Conservation (phyloP, 495 filamentous ascomycete genomes). For the Penicillium lagena region DNA sequence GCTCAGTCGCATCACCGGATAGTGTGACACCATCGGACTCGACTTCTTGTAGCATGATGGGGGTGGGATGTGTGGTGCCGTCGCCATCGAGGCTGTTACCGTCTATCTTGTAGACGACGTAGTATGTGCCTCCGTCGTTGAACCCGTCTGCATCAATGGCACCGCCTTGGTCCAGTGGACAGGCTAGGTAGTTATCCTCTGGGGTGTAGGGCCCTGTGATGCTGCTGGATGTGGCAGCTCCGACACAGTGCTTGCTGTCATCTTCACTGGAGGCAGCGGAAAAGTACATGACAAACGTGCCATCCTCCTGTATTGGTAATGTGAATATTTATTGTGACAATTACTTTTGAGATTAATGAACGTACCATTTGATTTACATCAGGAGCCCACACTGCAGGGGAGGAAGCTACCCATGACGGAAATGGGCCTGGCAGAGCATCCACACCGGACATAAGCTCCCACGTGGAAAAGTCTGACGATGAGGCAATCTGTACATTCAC, state of each 20-base stretch:
- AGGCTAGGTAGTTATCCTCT: conserved; percentile 17
- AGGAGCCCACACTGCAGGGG: conserved; percentile 42
- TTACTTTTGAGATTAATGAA: not conserved
- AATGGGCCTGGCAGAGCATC: conserved; percentile 26
- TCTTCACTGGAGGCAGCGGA: conserved; percentile 19
- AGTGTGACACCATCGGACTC: conserved; percentile 41
- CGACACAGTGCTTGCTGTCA: conserved; percentile 33
- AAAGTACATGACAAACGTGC: conserved; percentile 37
- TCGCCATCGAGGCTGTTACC: conserved; percentile 47
- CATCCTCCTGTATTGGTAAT: conserved; percentile 15
- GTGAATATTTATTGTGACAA: not conserved
- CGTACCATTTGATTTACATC: conserved; percentile 30
- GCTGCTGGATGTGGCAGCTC: conserved; percentile 30
- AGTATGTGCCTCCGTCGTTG: conserved; percentile 23
- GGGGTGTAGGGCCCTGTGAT: conserved; percentile 33
- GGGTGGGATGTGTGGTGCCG: conserved; percentile 39
- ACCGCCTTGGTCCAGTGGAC: conserved; percentile 29
- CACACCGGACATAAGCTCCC: conserved; percentile 14
- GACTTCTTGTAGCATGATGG: conserved; percentile 50
- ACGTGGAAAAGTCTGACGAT: conserved; percentile 22
- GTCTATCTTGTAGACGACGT: conserved; percentile 48
- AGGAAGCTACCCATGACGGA: conserved; percentile 20
- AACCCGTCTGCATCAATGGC: conserved; percentile 34
- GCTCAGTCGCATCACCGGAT: conserved; percentile 31
- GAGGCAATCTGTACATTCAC: conserved; percentile 16